These are phyloP conservation scores for Rhizoctonia solani DNA, from an alignment of 1,284 basidiomycete species.

Conservation along the genomic window DNA sequence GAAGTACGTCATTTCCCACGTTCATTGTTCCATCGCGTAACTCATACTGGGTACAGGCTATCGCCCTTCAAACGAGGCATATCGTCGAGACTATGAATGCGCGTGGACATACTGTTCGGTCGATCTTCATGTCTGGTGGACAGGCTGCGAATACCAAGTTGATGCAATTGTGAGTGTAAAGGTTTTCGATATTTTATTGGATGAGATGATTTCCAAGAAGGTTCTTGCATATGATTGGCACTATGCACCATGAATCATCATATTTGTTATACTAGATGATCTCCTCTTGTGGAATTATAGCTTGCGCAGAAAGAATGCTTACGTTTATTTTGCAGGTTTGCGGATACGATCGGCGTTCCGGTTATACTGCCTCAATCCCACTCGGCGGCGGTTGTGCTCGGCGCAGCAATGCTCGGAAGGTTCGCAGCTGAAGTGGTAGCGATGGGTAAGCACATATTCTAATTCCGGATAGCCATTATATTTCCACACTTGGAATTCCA, in stretches of 20 bases:
- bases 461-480: too few species aligned
- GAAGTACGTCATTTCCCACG: too few species aligned
- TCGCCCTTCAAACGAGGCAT: conserved; percentile 93
- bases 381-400: conserved; percentile 85
- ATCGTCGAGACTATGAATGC: conserved; percentile 91
- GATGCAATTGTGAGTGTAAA: conserved; percentile 64
- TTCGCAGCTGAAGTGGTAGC: conserved; percentile 72
- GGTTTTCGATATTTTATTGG: not conserved
- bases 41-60: conserved; percentile 55
- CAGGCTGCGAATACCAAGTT: conserved; percentile 83
- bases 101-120: conserved; percentile 81
- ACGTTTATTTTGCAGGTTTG: conserved; percentile 52
- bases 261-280: too few species aligned
- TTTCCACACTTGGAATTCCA: too few species aligned
- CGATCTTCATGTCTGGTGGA: conserved; percentile 92
- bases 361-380: conserved; percentile 81
- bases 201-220: not conserved
- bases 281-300: too few species aligned
- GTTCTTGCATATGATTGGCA: too few species aligned
- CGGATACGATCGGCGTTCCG: conserved; percentile 81
- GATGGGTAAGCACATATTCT: conserved; percentile 40
- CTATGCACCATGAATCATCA: too few species aligned
- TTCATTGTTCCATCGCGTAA: not conserved
- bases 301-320: not conserved
- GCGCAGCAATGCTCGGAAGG: conserved; percentile 90